Conservation (phyloP, 108 stramenopile species). For the Cyclostephanos invisitatus region DNA sequence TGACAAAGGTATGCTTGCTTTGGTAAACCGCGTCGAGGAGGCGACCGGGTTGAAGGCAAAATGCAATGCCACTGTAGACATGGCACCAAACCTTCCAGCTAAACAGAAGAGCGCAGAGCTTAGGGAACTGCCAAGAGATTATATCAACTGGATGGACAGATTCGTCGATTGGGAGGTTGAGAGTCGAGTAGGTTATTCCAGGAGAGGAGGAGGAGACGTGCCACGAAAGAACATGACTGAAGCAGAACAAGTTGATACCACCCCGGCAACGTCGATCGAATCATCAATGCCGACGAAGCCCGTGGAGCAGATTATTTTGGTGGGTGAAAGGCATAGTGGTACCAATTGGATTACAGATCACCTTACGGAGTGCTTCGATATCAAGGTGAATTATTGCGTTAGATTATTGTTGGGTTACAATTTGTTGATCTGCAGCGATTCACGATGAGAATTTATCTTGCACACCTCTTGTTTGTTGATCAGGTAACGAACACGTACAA, state of each 20-base stretch:
- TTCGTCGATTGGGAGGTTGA: conserved; percentile 53
- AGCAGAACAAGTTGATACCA: background rate
- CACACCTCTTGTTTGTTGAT: background rate
- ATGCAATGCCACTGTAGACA: conserved; percentile 28
- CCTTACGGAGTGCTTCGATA: conserved; percentile 30
- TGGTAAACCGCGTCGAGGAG: conserved; percentile 32
- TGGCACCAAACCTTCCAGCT: background rate
- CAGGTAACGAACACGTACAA: conserved; percentile 22
- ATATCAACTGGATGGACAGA: conserved; percentile 44
- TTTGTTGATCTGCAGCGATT: background rate
- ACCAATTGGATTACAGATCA: conserved; percentile 56
- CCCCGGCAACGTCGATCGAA: background rate
- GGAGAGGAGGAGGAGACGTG: background rate
- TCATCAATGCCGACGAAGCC: background rate
- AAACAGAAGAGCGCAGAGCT: conserved; percentile 6
- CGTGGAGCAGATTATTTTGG: conserved; percentile 35
- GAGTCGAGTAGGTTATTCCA: conserved; percentile 34
- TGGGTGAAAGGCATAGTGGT: conserved; percentile 48
- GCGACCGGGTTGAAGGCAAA: conserved; percentile 34
- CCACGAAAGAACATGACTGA: background rate
- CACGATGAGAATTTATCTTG: background rate
- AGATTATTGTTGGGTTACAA: background rate
- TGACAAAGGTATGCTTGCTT: conserved; percentile 16
- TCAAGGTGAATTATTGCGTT: conserved; percentile 19
- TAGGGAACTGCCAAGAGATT: conserved; percentile 29